Conservation (phyloP, 2,329 filamentous ascomycete genomes). For the Dothideomycetes sp. region DNA sequence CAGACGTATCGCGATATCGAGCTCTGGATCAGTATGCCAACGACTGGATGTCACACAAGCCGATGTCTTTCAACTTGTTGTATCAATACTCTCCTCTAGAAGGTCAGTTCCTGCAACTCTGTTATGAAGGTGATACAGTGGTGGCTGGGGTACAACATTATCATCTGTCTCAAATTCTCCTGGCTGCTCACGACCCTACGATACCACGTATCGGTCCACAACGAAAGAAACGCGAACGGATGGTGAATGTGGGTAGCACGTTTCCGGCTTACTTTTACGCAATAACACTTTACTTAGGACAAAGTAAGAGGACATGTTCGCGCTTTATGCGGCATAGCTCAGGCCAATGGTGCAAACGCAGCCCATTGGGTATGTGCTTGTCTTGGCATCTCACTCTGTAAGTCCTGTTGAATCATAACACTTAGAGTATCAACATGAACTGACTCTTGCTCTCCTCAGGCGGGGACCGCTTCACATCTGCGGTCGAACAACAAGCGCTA, state of each 20-base stretch:
- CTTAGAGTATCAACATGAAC: no score
- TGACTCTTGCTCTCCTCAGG: no score
- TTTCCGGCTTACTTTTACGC: no score
- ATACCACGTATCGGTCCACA: slow-evolving; percentile 38
- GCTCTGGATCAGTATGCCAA: slow-evolving; percentile 35
- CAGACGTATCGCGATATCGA: slow-evolving; percentile 27
- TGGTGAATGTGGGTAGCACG: slow-evolving; percentile 22
- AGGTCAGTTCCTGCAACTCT: slow-evolving; percentile 46
- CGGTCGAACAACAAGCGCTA: slow-evolving; percentile 38
- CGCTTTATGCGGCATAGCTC: slow-evolving; percentile 47
- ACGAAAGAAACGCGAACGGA: slow-evolving; percentile 27
- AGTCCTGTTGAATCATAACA: no score
- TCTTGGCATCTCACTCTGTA: slow-evolving; percentile 23
- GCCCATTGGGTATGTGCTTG: slow-evolving; percentile 34
- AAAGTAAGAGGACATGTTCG: slow-evolving; percentile 38
- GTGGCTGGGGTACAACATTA: slow-evolving; percentile 51
- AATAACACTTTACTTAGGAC: slow-evolving; percentile 11
- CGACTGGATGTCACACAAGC: slow-evolving; percentile 37
- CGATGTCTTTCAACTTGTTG: slow-evolving; percentile 44
- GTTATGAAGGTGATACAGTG: slow-evolving; percentile 46
- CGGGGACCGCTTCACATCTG: slow-evolving; percentile 39
- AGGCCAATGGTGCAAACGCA: slow-evolving; percentile 44
- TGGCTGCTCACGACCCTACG: slow-evolving; percentile 45
- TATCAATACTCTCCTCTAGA: slow-evolving; percentile 31
- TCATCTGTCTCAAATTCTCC: slow-evolving; percentile 46